Percentiles rank a stretch among this genome's conserved stretches.
Evolutionary conservation across 345 rosid genomes (phyloP).

Genomic region (Carallia pectinifolia): DNA sequence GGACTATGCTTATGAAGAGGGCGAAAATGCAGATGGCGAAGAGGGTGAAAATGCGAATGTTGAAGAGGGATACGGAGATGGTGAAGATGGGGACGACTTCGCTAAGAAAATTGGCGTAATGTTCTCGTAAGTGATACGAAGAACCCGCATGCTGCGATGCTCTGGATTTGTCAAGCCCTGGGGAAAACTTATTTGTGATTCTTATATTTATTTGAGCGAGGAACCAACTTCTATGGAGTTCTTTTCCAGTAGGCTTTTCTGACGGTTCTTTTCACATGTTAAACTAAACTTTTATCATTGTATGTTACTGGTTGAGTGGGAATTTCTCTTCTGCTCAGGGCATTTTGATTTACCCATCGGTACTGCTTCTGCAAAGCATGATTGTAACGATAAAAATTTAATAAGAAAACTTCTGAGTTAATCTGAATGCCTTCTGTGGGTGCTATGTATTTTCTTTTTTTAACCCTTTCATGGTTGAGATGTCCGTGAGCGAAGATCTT

Average conservation of each 20-base stretch:
- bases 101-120: constrained; percentile 63
- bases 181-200: too few species aligned
- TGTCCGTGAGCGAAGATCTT: not conserved
- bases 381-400: constrained; percentile 41
- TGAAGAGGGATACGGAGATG: constrained; percentile 40
- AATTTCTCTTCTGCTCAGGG: constrained; percentile 29
- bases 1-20: constrained; percentile 67
- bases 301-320: not conserved
- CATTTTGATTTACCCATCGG: constrained; percentile 21
- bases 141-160: not conserved
- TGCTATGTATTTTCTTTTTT: not conserved
- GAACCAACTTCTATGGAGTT: too few species aligned
- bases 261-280: too few species aligned
- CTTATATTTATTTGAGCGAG: too few species aligned
- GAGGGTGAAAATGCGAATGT: constrained; percentile 60
- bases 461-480: not conserved
- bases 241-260: too few species aligned
- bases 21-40: constrained; percentile 54
- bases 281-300: too few species aligned
- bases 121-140: constrained; percentile 33
- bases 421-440: not conserved
- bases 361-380: constrained; percentile 26
- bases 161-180: constrained; percentile 17
- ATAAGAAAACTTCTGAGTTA: constrained; percentile 19
- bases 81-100: constrained; percentile 61